phyloP scores from a whole-genome alignment of 139 green algal genomes.

The Haematococcus sp. region DNA sequence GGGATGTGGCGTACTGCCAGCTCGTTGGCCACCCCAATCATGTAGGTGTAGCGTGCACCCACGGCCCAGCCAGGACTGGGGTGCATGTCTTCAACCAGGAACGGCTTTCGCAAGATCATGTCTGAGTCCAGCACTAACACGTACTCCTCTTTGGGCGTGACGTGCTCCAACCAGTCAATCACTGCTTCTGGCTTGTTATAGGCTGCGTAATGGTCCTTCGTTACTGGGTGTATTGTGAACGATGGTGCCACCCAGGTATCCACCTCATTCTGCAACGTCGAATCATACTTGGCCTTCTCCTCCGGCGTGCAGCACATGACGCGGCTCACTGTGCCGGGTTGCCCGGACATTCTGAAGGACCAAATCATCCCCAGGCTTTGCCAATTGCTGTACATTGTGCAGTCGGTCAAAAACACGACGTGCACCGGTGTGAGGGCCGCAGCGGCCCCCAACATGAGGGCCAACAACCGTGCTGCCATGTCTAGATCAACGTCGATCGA shows the following conservation, averaged over 20 bases:
- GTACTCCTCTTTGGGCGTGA: slow-evolving; percentile 50
- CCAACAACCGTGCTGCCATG: not conserved
- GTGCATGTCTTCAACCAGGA: slow-evolving; percentile 42
- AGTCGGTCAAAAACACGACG: slow-evolving; percentile 66
- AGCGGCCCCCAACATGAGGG: not conserved
- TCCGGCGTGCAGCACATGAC: slow-evolving; percentile 75
- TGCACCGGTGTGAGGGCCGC: slow-evolving; percentile 27
- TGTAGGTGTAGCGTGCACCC: slow-evolving; percentile 37
- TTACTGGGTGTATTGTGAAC: slow-evolving; percentile 42
- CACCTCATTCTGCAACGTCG: slow-evolving; percentile 21
- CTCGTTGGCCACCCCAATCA: slow-evolving; percentile 65
- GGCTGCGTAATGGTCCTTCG: slow-evolving; percentile 43
- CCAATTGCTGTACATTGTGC: slow-evolving; percentile 71
- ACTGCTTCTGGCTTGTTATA: slow-evolving; percentile 84
- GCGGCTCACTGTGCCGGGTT: slow-evolving; percentile 68
- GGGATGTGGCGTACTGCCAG: slow-evolving; percentile 62
- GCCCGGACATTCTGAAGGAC: slow-evolving; percentile 55
- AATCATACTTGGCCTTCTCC: slow-evolving; percentile 42
- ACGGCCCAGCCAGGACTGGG: slow-evolving; percentile 34
- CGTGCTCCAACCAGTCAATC: slow-evolving; percentile 69
- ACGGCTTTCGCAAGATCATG: slow-evolving; percentile 56
- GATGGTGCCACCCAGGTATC: slow-evolving; percentile 71
- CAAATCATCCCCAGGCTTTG: slow-evolving; percentile 57
- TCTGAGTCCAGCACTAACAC: slow-evolving; percentile 58
- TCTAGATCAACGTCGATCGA: no score